A percentile compares a stretch with the other conserved stretches of the same genome.
Evolutionary conservation across 495 filamentous ascomycete species (phyloP).

Genomic region (Aspergillus saccharolyticus): DNA sequence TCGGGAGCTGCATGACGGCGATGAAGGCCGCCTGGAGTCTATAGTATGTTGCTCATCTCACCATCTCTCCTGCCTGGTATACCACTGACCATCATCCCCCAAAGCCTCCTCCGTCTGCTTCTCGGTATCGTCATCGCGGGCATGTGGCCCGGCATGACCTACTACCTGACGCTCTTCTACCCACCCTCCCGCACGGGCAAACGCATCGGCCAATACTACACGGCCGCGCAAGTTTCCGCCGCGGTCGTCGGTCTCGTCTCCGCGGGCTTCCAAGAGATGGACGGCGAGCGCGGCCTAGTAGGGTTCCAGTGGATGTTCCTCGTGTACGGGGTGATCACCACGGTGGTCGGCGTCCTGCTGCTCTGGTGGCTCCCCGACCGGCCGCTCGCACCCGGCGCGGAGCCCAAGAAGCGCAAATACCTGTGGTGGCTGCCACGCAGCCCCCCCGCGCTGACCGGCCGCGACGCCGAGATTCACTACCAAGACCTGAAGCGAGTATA

Average conservation of each 20-base stretch:
- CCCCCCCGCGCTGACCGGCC: slow-evolving; percentile 65
- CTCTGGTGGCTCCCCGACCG: slow-evolving; percentile 91
- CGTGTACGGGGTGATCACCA: slow-evolving; percentile 71
- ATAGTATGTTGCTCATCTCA: slow-evolving; percentile 50
- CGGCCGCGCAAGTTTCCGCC: slow-evolving; percentile 82
- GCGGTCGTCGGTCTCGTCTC: slow-evolving; percentile 87
- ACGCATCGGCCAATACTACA: slow-evolving; percentile 84
- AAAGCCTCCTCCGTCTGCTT: slow-evolving; percentile 72
- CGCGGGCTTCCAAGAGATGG: slow-evolving; percentile 88
- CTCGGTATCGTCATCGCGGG: slow-evolving; percentile 85
- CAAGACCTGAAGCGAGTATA: slow-evolving; percentile 79
- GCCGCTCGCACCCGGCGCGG: slow-evolving; percentile 61
- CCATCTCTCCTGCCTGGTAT: too few relatives aligned
- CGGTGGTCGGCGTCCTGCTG: slow-evolving; percentile 63
- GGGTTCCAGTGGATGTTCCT: slow-evolving; percentile 97
- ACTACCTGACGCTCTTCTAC: slow-evolving; percentile 90
- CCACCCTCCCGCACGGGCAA: slow-evolving; percentile 81
- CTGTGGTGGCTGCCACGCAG: slow-evolving; percentile 59
- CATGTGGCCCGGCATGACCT: slow-evolving; percentile 95
- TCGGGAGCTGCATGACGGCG: slow-evolving; percentile 75
- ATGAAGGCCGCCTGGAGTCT: slow-evolving; percentile 80
- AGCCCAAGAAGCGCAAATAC: slow-evolving; percentile 30
- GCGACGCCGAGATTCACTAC: slow-evolving; percentile 79
- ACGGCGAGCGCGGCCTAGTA: slow-evolving; percentile 67
- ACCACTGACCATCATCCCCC: slow-evolving; percentile 6